phyloP scores from a whole-genome alignment of 257 asterid species.

The Apocynum venetum region DNA sequence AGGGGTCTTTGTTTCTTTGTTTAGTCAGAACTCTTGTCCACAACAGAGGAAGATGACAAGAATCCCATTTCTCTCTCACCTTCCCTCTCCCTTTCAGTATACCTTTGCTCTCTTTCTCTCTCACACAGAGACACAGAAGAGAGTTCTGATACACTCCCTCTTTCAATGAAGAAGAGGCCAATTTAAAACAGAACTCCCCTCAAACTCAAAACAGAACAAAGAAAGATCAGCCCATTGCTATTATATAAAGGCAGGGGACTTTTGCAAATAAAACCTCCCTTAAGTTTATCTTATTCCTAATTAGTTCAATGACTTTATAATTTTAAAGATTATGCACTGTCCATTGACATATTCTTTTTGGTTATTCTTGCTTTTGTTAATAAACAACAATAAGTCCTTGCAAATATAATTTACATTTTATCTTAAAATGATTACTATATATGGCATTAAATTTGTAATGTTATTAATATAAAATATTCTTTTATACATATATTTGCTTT shows the following conservation, averaged over 20 bases:
- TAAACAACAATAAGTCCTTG: no score
- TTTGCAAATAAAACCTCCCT: conserved; percentile 27
- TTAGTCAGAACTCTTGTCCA: conserved; percentile 35
- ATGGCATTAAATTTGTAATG: no score
- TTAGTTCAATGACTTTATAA: not conserved
- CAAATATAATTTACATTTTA: no score
- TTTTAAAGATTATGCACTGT: not conserved
- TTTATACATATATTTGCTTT: no score
- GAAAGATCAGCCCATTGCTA: conserved; percentile 29
- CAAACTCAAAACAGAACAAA: conserved; percentile 21
- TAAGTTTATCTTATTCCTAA: not conserved
- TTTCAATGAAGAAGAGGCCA: conserved; percentile 19
- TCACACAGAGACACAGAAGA: conserved; percentile 8
- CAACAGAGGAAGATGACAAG: conserved; percentile 46
- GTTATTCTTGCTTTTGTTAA: no score
- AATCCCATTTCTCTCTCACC: conserved; percentile 24
- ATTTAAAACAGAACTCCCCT: conserved; percentile 25
- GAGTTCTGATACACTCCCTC: conserved; percentile 2
- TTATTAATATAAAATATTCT: no score
- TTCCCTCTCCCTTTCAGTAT: not conserved
- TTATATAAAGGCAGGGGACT: conserved; percentile 30
- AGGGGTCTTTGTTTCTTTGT: conserved; percentile 13
- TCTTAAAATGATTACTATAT: no score
- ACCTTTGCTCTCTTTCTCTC: conserved; percentile 14
- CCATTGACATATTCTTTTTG: no score